phyloP scores from a whole-genome alignment of 495 filamentous ascomycete species.

The Bombardia bombarda region DNA sequence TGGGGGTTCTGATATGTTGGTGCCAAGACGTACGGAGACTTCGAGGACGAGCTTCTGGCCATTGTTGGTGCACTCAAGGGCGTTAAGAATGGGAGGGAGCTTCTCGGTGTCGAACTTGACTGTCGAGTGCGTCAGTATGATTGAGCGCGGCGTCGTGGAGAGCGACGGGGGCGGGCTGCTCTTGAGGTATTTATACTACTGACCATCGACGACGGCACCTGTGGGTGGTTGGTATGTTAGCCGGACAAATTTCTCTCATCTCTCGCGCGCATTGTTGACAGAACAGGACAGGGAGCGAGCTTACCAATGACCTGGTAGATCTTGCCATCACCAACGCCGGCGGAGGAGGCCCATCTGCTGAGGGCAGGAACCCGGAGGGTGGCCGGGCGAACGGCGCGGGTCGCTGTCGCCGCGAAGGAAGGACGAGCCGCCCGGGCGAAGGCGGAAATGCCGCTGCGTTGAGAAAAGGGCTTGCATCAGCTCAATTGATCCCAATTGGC shows the following conservation, averaged over 20 bases:
- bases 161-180: conserved; percentile 1
- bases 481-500: conserved; percentile 31
- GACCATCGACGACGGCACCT: conserved; percentile 71
- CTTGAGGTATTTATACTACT: conserved; percentile 26
- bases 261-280: too few species aligned
- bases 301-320: conserved; percentile 64
- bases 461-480: conserved; percentile 27
- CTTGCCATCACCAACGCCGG: conserved; percentile 61
- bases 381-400: conserved; percentile 61
- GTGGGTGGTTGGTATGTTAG: conserved; percentile 42
- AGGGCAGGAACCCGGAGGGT: conserved; percentile 49
- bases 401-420: conserved; percentile 55
- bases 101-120: conserved; percentile 91
- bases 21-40: conserved; percentile 69
- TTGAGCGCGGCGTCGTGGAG: not conserved
- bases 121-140: conserved; percentile 25
- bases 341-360: conserved; percentile 65
- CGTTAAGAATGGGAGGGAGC: conserved; percentile 96
- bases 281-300: not conserved
- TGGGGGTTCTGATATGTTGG: not conserved
- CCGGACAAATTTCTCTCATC: conserved; percentile 11
- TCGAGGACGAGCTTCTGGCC: conserved; percentile 94
- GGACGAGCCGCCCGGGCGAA: conserved; percentile 70
- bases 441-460: conserved; percentile 67
- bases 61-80: conserved; percentile 81